A percentile compares a stretch with the other conserved stretches of the same genome.
Evolutionary conservation across 192 early-diverging fungal genomes (phyloP).

Genomic region (Podila clonocystis): DNA sequence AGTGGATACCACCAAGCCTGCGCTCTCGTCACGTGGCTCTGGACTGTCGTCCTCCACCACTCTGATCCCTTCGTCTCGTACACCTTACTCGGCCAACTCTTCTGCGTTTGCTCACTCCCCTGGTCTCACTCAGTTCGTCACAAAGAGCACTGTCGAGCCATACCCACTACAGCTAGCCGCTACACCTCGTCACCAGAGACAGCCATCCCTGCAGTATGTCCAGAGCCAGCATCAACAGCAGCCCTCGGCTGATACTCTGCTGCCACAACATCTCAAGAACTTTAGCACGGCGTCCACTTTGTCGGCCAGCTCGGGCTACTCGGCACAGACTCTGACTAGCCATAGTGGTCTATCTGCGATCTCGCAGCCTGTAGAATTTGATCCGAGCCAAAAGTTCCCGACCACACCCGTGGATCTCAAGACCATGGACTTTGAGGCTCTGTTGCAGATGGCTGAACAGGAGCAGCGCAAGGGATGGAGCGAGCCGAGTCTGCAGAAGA

Average conservation of each 20-base stretch:
- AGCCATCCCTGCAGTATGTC: background rate
- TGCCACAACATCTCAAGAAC: conserved; percentile 15
- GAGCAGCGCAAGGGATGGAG: background rate
- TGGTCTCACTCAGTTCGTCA: background rate
- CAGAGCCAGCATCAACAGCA: conserved; percentile 20
- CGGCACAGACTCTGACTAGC: conserved; percentile 2
- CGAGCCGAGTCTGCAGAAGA: background rate
- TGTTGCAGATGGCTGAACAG: background rate
- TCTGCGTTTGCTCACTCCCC: background rate
- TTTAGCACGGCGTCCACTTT: conserved; percentile 20
- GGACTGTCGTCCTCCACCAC: conserved; percentile 16
- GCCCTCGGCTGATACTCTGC: conserved; percentile 21
- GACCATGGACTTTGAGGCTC: conserved; percentile 6
- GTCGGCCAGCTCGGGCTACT: conserved; percentile 16
- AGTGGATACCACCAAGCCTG: conserved; percentile 14
- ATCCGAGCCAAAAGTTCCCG: background rate
- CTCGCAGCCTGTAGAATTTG: background rate
- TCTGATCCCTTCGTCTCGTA: conserved; percentile 15
- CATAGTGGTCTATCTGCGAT: conserved; percentile 8
- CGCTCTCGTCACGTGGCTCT: conserved; percentile 1
- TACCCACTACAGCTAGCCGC: background rate
- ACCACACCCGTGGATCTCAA: conserved; percentile 1
- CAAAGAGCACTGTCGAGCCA: background rate
- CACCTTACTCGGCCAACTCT: conserved; percentile 2
- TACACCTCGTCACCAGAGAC: conserved; percentile 4